These are phyloP conservation scores for Rhinocladiella mackenziei DNA, from an alignment of 2,329 filamentous ascomycete species.

Conservation along the genomic window DNA sequence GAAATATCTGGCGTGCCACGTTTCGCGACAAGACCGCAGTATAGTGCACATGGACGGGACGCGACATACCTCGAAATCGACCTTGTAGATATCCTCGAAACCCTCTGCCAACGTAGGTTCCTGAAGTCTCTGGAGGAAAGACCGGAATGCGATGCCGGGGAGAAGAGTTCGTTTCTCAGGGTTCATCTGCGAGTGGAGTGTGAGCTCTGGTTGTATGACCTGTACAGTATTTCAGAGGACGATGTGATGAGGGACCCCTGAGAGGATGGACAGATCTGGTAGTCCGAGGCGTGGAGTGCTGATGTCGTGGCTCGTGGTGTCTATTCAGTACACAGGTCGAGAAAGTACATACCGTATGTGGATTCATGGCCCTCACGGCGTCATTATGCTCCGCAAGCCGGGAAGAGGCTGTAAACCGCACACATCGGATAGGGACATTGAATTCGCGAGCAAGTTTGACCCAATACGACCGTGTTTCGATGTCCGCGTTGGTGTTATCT, in stretches of 20 bases:
- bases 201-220: too few species aligned
- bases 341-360: constrained; percentile 30
- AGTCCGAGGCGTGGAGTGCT: too few species aligned
- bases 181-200: constrained; percentile 57
- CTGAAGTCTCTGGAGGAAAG: constrained; percentile 69
- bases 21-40: too few species aligned
- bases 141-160: constrained; percentile 74
- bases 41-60: constrained; percentile 1
- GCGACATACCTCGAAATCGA: constrained; percentile 63
- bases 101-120: constrained; percentile 71
- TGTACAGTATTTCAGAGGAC: too few species aligned
- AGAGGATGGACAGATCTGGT: too few species aligned
- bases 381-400: constrained; percentile 81
- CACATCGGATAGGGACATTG: constrained; percentile 72
- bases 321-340: constrained; percentile 34
- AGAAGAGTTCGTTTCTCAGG: constrained; percentile 72
- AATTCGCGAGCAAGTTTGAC: constrained; percentile 66
- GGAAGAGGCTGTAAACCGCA: constrained; percentile 73
- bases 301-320: neutral
- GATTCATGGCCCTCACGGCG: constrained; percentile 66
- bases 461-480: constrained; percentile 74
- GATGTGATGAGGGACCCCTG: too few species aligned
- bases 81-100: constrained; percentile 71
- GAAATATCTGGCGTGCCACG: too few species aligned
- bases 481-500: constrained; percentile 96